These are phyloP conservation scores for Lactarius akahatsu DNA, from an alignment of 768 basidiomycete species.

Conservation along the genomic window DNA sequence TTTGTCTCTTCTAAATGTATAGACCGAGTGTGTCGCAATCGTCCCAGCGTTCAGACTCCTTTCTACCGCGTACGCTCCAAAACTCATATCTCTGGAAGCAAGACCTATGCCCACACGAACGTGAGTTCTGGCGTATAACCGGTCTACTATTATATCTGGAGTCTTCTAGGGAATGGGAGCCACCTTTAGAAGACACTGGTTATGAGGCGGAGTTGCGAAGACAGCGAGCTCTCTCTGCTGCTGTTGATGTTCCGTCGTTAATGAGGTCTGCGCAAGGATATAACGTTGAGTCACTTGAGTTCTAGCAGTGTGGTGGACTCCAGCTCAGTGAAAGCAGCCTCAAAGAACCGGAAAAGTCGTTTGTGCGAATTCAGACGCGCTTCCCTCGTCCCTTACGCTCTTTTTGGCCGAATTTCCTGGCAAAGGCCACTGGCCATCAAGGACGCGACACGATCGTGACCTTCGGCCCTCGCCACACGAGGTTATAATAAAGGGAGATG, in stretches of 20 bases:
- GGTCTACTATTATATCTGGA: background rate
- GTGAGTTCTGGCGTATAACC: conserved; percentile 6
- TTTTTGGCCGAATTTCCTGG: conserved; percentile 20
- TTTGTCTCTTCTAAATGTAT: background rate
- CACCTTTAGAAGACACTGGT: conserved; percentile 35
- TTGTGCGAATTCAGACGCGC: conserved; percentile 2
- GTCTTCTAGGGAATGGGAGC: conserved; percentile 32
- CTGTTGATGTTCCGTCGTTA: conserved; percentile 35
- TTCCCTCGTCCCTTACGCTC: background rate
- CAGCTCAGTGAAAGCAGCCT: conserved; percentile 11
- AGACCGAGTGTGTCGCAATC: background rate
- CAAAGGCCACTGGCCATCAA: background rate
- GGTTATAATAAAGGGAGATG: conserved; percentile 8
- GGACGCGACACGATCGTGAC: background rate
- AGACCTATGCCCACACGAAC: conserved; percentile 20
- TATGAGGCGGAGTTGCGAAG: conserved; percentile 33
- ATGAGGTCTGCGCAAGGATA: conserved; percentile 30
- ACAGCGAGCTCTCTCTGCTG: conserved; percentile 32
- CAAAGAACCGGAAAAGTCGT: conserved; percentile 14
- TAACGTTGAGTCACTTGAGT: conserved; percentile 29
- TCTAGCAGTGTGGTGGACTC: background rate
- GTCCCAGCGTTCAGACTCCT: conserved; percentile 26
- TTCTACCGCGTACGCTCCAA: conserved; percentile 13
- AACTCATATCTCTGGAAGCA: conserved; percentile 20
- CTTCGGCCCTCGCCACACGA: conserved; percentile 22